These are phyloP conservation scores for Ustulina deusta DNA, from an alignment of 2,329 filamentous ascomycete species.

Conservation along the genomic window DNA sequence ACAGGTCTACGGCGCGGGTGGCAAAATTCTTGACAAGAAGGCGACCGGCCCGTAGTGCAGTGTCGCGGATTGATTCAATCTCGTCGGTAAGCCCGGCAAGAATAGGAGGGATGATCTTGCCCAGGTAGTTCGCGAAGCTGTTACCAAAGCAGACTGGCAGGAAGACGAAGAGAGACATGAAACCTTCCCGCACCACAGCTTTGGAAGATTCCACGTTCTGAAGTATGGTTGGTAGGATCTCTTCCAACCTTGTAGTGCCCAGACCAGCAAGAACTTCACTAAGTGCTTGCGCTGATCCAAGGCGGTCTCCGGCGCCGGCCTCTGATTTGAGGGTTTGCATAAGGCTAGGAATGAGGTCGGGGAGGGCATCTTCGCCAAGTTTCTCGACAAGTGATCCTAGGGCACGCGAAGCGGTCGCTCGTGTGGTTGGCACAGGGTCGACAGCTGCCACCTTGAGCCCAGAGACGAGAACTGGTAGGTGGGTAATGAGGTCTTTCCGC, in stretches of 20 bases:
- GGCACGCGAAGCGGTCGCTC: slow-evolving; percentile 95
- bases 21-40: slow-evolving; percentile 99
- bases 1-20: slow-evolving; percentile 89
- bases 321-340: slow-evolving; percentile 99
- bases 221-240: slow-evolving; percentile 94
- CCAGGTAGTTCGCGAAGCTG: slow-evolving; percentile 95
- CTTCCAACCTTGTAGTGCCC: slow-evolving; percentile 91
- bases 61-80: slow-evolving; percentile 95
- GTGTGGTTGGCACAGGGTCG: slow-evolving; percentile 94
- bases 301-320: slow-evolving; percentile 92
- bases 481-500: slow-evolving; percentile 89
- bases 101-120: slow-evolving; percentile 95
- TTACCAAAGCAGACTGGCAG: slow-evolving; percentile 99
- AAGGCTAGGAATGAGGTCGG: slow-evolving; percentile 95
- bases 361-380: slow-evolving; percentile 93
- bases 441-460: slow-evolving; percentile 90
- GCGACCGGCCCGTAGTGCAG: slow-evolving; percentile 91
- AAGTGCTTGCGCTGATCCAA: slow-evolving; percentile 95
- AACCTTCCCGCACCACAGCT: slow-evolving; percentile 91
- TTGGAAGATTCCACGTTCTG: slow-evolving; percentile 96
- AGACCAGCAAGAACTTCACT: slow-evolving; percentile 95
- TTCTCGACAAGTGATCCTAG: slow-evolving; percentile 98
- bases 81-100: slow-evolving; percentile 95
- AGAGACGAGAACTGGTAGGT: slow-evolving; percentile 91
- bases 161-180: slow-evolving; percentile 99